These are phyloP conservation scores for Cercospora nicotianae DNA, from an alignment of 2,329 filamentous ascomycete species.

Conservation along the genomic window DNA sequence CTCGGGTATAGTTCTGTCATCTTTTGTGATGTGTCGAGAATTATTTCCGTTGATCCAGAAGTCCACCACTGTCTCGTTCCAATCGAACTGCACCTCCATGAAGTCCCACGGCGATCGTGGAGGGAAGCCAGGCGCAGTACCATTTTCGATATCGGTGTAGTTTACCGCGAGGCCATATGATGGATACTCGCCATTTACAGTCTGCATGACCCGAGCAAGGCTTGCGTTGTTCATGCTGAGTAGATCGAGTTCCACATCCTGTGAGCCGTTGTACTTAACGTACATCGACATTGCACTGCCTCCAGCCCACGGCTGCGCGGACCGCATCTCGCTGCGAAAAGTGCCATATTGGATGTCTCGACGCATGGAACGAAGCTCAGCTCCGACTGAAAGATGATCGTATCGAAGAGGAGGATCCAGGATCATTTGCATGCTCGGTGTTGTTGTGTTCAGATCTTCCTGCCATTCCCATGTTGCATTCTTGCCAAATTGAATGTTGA, in stretches of 20 bases:
- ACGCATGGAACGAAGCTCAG: slow-evolving; percentile 45
- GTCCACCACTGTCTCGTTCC: slow-evolving; percentile 46
- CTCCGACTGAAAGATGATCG: slow-evolving; percentile 48
- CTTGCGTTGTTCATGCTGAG: slow-evolving; percentile 44
- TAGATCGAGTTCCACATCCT: slow-evolving; percentile 47
- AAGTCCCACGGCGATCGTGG: slow-evolving; percentile 46
- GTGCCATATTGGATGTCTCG: slow-evolving; percentile 52
- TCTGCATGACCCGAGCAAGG: slow-evolving; percentile 29
- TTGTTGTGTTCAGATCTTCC: slow-evolving; percentile 23
- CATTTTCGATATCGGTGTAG: slow-evolving; percentile 39
- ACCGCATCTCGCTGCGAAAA: slow-evolving; percentile 47
- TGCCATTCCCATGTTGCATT: slow-evolving; percentile 27
- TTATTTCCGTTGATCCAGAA: slow-evolving; percentile 44
- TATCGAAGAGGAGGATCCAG: slow-evolving; percentile 22
- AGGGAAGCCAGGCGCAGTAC: slow-evolving; percentile 38
- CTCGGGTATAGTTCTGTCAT: slow-evolving; percentile 41
- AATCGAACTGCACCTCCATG: slow-evolving; percentile 51
- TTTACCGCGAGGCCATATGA: slow-evolving; percentile 40
- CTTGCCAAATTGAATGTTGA: slow-evolving; percentile 43
- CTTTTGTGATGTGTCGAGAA: slow-evolving; percentile 32
- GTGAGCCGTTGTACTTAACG: slow-evolving; percentile 48
- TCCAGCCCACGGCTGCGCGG: slow-evolving; percentile 39
- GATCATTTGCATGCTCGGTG: slow-evolving; percentile 27
- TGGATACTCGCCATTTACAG: slow-evolving; percentile 27
- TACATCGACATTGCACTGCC: slow-evolving; percentile 51